Conservation (phyloP, 2,329 filamentous ascomycete genomes). For the Penicillium brasilianum region DNA sequence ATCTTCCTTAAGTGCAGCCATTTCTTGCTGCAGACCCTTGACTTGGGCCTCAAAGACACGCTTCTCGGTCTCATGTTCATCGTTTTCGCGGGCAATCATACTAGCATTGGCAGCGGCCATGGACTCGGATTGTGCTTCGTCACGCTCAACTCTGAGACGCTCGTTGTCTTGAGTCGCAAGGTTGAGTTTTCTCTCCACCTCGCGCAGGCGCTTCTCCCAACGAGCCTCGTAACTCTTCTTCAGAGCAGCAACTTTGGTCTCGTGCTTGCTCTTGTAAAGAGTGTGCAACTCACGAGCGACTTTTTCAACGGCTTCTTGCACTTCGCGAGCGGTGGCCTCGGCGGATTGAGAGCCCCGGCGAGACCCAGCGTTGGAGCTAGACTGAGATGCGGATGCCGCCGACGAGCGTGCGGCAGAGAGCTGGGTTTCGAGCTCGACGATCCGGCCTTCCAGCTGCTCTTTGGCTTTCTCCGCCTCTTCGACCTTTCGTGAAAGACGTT, state of each 20-base stretch:
- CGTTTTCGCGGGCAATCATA: conserved; percentile 52
- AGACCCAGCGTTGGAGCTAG: conserved; percentile 39
- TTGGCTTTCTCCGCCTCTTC: conserved; percentile 72
- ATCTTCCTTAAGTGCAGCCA: conserved; percentile 71
- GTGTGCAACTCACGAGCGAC: conserved; percentile 92
- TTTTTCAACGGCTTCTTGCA: conserved; percentile 84
- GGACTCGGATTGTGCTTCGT: conserved; percentile 68
- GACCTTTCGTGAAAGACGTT: conserved; percentile 75
- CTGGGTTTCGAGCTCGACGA: conserved; percentile 54
- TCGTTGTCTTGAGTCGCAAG: conserved; percentile 75
- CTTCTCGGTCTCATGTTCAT: conserved; percentile 69
- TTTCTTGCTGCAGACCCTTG: conserved; percentile 74
- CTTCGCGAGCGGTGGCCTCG: conserved; percentile 64
- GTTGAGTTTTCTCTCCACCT: conserved; percentile 74
- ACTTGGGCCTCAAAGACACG: conserved; percentile 75
- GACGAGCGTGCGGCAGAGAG: conserved; percentile 49
- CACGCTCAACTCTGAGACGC: conserved; percentile 67
- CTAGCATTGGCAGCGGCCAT: conserved; percentile 52
- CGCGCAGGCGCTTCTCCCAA: conserved; percentile 84
- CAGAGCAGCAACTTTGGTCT: conserved; percentile 89
- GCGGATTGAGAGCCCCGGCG: conserved; percentile 46
- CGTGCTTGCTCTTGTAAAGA: conserved; percentile 96
- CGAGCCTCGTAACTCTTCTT: conserved; percentile 81
- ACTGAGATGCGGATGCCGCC: conserved; percentile 20
- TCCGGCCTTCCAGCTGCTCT: conserved; percentile 51